Percentiles rank a stretch among this genome's conserved stretches.
Evolutionary conservation across 75 land plant species (phyloP).

Genomic region (Sequoia sempervirens): DNA sequence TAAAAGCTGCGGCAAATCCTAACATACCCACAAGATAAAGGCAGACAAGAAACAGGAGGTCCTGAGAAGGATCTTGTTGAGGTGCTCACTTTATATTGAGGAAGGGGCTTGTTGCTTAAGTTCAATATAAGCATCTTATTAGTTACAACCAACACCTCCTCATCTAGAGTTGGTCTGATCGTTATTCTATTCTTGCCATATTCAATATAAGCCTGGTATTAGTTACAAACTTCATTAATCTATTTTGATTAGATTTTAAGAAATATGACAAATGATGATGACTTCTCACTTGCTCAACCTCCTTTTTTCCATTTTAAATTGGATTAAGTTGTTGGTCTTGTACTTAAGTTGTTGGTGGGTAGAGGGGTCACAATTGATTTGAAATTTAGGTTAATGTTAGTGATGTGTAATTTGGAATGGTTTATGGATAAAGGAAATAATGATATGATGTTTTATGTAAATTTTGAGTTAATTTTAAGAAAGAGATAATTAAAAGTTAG

Average conservation of each 20-base stretch:
- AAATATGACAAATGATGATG: background rate
- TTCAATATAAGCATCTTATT: background rate
- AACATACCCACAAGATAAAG: background rate
- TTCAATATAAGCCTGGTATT: background rate
- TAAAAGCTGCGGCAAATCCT: too few relatives aligned
- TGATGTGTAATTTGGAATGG: too few relatives aligned
- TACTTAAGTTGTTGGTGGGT: background rate
- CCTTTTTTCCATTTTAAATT: background rate
- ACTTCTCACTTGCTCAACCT: background rate
- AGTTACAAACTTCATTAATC: background rate
- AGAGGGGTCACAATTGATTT: too few relatives aligned
- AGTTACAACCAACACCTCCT: background rate
- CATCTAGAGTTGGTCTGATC: too few relatives aligned
- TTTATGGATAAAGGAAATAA: too few relatives aligned
- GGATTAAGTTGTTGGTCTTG: background rate
- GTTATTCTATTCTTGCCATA: too few relatives aligned
- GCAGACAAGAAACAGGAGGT: background rate
- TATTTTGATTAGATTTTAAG: background rate
- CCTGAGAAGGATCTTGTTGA: background rate
- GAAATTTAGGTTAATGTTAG: too few relatives aligned
- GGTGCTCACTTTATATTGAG: background rate
- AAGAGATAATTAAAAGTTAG: too few relatives aligned
- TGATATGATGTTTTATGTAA: too few relatives aligned
- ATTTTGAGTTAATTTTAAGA: too few relatives aligned
- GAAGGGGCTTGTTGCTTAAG: background rate